Conservation (phyloP, 148 eudicot species). For the Dysphania ambrosioides region DNA sequence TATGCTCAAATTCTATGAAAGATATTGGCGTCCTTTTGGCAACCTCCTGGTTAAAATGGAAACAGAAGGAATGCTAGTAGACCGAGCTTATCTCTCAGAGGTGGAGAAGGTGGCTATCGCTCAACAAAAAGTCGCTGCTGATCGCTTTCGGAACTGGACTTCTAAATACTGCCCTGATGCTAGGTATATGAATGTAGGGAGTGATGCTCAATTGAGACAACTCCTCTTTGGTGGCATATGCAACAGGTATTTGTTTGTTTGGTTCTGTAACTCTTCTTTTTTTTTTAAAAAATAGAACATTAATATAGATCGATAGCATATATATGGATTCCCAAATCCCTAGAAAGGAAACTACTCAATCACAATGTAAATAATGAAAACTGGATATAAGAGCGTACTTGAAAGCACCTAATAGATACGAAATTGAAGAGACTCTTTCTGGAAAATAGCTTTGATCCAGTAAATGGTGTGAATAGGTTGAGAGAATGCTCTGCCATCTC, state of each 20-base stretch:
- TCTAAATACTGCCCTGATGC: slow-evolving; percentile 87
- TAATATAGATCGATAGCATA: too few relatives aligned
- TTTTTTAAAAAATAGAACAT: too few relatives aligned
- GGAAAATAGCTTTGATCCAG: neutral
- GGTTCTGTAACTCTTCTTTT: neutral
- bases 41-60: slow-evolving; percentile 85
- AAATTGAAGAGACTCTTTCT: too few relatives aligned
- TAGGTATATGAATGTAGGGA: slow-evolving; percentile 84
- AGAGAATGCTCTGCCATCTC: neutral
- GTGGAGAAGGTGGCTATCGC: slow-evolving; percentile 86
- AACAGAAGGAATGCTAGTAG: slow-evolving; percentile 91
- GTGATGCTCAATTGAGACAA: slow-evolving; percentile 86
- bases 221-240: slow-evolving; percentile 81
- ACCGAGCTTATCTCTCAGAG: slow-evolving; percentile 73
- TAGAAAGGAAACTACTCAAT: too few relatives aligned
- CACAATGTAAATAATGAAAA: too few relatives aligned
- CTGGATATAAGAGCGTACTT: too few relatives aligned
- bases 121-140: slow-evolving; percentile 75
- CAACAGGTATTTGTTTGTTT: slow-evolving; percentile 57
- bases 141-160: slow-evolving; percentile 90
- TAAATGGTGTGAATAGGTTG: neutral
- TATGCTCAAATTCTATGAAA: slow-evolving; percentile 66
- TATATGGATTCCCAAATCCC: too few relatives aligned
- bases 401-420: too few relatives aligned
- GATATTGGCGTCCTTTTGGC: slow-evolving; percentile 93